Evolutionary conservation across 2,329 filamentous ascomycete species (phyloP), one percentile per base, ranked within the genome.

Genomic region (Ophiostoma novo-ulmi): DNA sequence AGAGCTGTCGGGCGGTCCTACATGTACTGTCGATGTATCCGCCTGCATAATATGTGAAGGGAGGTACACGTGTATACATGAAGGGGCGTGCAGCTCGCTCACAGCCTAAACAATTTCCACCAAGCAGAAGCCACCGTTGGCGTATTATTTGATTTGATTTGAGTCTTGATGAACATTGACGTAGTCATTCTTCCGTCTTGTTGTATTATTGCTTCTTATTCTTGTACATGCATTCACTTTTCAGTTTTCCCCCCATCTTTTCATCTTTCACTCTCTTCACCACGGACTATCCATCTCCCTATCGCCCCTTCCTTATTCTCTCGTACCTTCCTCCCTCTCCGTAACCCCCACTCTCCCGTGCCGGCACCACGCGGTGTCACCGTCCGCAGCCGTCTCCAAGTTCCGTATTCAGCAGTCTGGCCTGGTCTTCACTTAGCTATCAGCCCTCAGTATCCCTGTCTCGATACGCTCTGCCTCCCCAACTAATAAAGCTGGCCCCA

Each of bases 271-370:
- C 31, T 31, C 31, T 31, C 31, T 31, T 48, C 44, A 44, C 55
- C 22, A 26, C 55, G 22, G 58, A 63, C 26, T 63, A 35, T 52
- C 44, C 58, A 36, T 63, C 10, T 17, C 26, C 26, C 44, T 44
- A 44, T 58, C 52, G 22, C 52, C 14, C 52, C 52, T 58, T 58
- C 52, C 52, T 22, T 1, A 5, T 58, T 17, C 20, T 20, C 61
- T 31, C 31, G 31, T 4, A 31, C 31, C 61, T 38, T 64, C 61
- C 35, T 5, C 11, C n/a, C 55, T 61, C 58, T 63, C 58, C 58
- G 58, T 11, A 17, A 63, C 58, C 58, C 58, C 58, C 58, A 63
- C 58, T 22, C 52, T 58, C 52, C 58, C 58, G 58, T 63, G 58
- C 58, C 58, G 58, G 58, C 26, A 63, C 26, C 26, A 63, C 58